Evolutionary conservation across 345 rosid genomes (phyloP).

Genomic region (Eucalyptus lansdowneana): DNA sequence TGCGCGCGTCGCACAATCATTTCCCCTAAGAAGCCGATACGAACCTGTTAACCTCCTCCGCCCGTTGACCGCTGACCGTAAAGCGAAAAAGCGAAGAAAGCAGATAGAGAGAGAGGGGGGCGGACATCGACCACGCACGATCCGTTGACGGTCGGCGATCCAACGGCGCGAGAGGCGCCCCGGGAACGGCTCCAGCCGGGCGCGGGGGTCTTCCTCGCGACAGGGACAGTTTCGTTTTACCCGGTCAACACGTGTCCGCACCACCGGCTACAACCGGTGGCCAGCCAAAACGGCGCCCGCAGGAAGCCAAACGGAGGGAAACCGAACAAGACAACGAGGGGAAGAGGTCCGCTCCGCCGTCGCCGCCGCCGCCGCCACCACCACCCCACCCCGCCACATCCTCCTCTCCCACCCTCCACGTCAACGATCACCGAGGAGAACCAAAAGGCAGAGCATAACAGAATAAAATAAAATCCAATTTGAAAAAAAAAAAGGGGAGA

Average conservation of each 20-base stretch:
- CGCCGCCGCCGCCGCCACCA: neutral
- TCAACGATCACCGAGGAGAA: neutral
- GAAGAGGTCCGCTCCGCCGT: neutral
- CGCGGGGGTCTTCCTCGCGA: neutral
- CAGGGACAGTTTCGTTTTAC: neutral
- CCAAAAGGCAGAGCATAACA: neutral
- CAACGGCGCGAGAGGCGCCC: neutral
- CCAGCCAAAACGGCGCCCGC: neutral
- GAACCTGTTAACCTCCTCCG: neutral
- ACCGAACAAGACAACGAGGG: neutral
- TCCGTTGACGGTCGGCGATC: neutral
- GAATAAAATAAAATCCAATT: neutral
- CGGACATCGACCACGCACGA: neutral
- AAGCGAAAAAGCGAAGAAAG: neutral
- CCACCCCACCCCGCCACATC: neutral
- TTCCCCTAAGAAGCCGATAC: neutral
- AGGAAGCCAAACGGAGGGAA: neutral
- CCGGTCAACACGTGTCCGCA: constrained; percentile 20
- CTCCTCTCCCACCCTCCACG: neutral
- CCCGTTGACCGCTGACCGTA: neutral
- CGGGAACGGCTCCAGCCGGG: neutral
- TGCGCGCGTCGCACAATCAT: neutral
- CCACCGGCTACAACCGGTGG: neutral
- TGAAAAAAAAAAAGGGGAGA: no score
- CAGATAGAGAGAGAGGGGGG: neutral